A percentile compares a stretch with the other conserved stretches of the same genome.
Evolutionary conservation across 176 grass and related monocot species (phyloP).

Genomic region (Areca catechu): DNA sequence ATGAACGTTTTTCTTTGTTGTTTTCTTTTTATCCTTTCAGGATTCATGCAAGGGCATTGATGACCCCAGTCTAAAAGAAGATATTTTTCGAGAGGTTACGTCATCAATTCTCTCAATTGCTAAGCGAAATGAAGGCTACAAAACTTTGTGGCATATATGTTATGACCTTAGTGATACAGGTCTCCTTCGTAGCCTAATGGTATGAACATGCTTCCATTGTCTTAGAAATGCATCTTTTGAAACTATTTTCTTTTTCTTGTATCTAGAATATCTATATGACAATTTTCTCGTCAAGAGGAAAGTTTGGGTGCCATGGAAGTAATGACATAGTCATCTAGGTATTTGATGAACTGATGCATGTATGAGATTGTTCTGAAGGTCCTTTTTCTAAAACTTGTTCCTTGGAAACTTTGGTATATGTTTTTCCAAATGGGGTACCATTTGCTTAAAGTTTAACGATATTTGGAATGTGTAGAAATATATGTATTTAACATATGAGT

Average conservation of each 20-base stretch:
- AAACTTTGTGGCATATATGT: constrained; percentile 94
- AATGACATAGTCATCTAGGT: too few relatives aligned
- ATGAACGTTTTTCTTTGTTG: background rate
- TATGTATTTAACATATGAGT: too few relatives aligned
- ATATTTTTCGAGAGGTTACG: constrained; percentile 76
- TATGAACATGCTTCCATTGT: constrained; percentile 32
- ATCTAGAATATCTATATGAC: too few relatives aligned
- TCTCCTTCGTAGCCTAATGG: constrained; percentile 86
- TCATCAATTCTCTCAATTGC: constrained; percentile 78
- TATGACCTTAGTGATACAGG: constrained; percentile 88
- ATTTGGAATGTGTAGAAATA: background rate
- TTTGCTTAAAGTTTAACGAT: background rate
- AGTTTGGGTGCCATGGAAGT: too few relatives aligned
- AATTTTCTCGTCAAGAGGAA: too few relatives aligned
- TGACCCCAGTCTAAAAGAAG: constrained; percentile 63
- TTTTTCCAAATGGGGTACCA: too few relatives aligned
- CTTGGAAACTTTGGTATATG: too few relatives aligned
- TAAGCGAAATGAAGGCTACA: constrained; percentile 80
- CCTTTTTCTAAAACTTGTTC: too few relatives aligned
- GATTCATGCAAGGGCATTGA: constrained; percentile 48
- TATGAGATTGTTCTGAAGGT: too few relatives aligned
- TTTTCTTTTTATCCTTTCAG: constrained; percentile 26
- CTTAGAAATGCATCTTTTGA: constrained; percentile 15
- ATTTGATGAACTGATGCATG: too few relatives aligned
- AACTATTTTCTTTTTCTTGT: too few relatives aligned